phyloP scores from a whole-genome alignment of 2,329 filamentous ascomycete genomes.

The Exophiala bonariae region DNA sequence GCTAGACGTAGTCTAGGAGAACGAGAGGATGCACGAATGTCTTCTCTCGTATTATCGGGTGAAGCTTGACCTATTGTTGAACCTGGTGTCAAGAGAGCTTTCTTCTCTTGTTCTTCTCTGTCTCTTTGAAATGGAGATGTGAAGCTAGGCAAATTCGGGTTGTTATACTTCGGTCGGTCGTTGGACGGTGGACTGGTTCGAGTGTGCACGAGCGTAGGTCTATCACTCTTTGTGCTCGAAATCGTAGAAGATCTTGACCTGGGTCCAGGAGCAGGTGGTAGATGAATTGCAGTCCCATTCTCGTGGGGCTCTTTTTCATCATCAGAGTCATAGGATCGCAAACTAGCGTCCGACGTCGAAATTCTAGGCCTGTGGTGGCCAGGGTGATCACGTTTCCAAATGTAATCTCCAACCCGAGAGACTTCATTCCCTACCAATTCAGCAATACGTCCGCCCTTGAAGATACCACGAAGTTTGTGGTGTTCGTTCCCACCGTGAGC shows the following conservation, averaged over 20 bases:
- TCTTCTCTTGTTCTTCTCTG: slow-evolving; percentile 34
- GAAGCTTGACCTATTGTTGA: slow-evolving; percentile 13
- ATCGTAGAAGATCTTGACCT: slow-evolving; percentile 24
- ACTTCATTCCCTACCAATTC: slow-evolving; percentile 68
- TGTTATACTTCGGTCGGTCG: slow-evolving; percentile 38
- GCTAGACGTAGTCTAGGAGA: slow-evolving; percentile 47
- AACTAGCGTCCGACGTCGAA: slow-evolving; percentile 45
- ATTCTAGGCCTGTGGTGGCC: slow-evolving; percentile 38
- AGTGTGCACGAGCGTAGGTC: slow-evolving; percentile 4
- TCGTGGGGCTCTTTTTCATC: slow-evolving; percentile 40
- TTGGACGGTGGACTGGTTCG: slow-evolving; percentile 8
- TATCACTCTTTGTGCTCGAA: slow-evolving; percentile 23
- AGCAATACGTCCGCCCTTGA: slow-evolving; percentile 75
- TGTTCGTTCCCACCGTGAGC: slow-evolving; percentile 44
- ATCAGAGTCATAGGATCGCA: slow-evolving; percentile 49
- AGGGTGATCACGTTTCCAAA: slow-evolving; percentile 57
- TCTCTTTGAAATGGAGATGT: slow-evolving; percentile 48
- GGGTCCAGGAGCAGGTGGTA: slow-evolving; percentile 6
- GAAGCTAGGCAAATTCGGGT: slow-evolving; percentile 52
- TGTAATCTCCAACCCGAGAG: slow-evolving; percentile 60
- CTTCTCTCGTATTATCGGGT: slow-evolving; percentile 39
- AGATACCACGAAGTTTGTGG: slow-evolving; percentile 68
- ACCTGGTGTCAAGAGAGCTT: slow-evolving; percentile 25
- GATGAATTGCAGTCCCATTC: slow-evolving; percentile 25
- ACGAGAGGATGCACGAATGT: slow-evolving; percentile 38